phyloP scores from a whole-genome alignment of 106 monocot species.

The Iris macrosiphon region DNA sequence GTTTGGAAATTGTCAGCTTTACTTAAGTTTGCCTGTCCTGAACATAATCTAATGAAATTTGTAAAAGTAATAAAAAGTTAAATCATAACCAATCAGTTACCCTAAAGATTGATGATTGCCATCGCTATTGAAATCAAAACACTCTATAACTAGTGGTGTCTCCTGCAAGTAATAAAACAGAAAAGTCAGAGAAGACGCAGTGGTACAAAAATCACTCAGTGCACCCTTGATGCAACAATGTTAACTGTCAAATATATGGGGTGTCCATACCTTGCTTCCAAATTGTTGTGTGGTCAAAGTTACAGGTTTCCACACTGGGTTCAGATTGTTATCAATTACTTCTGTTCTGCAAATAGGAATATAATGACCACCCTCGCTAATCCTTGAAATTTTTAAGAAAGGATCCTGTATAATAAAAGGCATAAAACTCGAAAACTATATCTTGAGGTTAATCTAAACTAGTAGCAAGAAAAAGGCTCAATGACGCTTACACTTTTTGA shows the following conservation, averaged over 20 bases:
- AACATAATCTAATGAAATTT: background rate
- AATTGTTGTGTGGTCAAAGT: slow-evolving; percentile 39
- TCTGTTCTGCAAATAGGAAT: slow-evolving; percentile 76
- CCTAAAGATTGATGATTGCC: slow-evolving; percentile 60
- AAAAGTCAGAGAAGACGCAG: background rate
- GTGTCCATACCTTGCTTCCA: slow-evolving; percentile 59
- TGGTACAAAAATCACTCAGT: background rate
- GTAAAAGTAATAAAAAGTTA: background rate
- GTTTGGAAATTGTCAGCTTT: slow-evolving; percentile 10
- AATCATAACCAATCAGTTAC: slow-evolving; percentile 17
- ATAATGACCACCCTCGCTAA: slow-evolving; percentile 31
- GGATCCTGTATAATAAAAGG: slow-evolving; percentile 51
- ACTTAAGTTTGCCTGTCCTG: background rate
- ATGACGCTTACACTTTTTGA: slow-evolving; percentile 62
- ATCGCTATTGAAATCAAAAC: slow-evolving; percentile 61
- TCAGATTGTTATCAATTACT: slow-evolving; percentile 49
- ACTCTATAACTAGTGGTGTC: slow-evolving; percentile 59
- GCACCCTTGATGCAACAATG: background rate
- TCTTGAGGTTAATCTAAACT: background rate
- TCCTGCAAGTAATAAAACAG: slow-evolving; percentile 40
- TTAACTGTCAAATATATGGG: background rate
- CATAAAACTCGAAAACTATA: no score
- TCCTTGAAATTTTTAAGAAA: slow-evolving; percentile 55
- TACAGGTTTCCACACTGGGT: slow-evolving; percentile 69
- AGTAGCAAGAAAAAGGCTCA: background rate